Base-by-base conservation (phyloP, 306 rosid genomes). In the Alnus rubra region DNA sequence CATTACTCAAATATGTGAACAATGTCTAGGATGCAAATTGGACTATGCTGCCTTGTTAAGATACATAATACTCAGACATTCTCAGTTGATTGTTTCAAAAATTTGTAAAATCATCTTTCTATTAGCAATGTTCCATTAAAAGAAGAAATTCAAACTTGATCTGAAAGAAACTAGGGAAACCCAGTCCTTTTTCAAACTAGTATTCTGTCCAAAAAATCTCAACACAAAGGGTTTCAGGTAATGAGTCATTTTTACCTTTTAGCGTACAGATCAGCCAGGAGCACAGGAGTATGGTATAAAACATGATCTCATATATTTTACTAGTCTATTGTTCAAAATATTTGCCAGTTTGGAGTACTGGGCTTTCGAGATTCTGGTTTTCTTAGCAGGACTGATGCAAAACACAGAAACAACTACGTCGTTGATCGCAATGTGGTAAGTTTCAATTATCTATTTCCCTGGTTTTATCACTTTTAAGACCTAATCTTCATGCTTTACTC, bases 361-460 rank as follows among this genome's bases (percentile, higher is more conserved):
- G 97, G 98, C 95, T 45, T 92, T 94, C 19, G 98, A 94, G 83
- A 80, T 89, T 85, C 74, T 94, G 80, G 97, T 92, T 75, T 78
- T 94, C 78, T 85, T 94, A 77, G 92, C 94, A 45, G 98, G 97
- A 84, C 55, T 92, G 69, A 53, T 90, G 84, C 92, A 94, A 52
- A 82, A 92, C 80, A 68, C 98, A 4, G 78, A 85, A 74, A 82
- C 71, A 79, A 87, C 89, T 47, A 92, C 97, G 74, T 89, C 98
- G 4, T 79, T 94, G 79, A 89, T 94, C 77, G 98, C 97, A 80
- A 84, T 92, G 77, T 89, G 98, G 98, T 91, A 78, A 42, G 89
- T 23, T 67, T 82, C 77, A 42, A 23, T 18, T 16, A 76, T 33
- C 62, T 63, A 81, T 37, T 62, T 67, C 60, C 0, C 12, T 55